Evolutionary conservation across 2,329 filamentous ascomycete genomes (phyloP).

Genomic region (Trichoderma sp.): DNA sequence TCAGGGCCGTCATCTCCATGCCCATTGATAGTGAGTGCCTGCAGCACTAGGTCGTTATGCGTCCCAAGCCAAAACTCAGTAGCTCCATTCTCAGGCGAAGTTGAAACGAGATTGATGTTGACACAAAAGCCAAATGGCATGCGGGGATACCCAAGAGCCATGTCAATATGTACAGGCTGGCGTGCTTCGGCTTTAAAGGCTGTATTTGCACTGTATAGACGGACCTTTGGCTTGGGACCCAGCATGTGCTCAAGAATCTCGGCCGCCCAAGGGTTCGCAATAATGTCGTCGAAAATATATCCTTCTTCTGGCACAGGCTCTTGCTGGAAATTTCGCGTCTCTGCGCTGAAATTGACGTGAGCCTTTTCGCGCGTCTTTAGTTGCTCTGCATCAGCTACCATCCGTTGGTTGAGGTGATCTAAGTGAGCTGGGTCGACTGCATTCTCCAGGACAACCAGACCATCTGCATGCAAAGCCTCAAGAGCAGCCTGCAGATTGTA

Average conservation of each 20-base stretch:
- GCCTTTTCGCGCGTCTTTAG: not conserved
- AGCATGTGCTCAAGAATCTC: not conserved
- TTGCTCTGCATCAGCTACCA: slow-evolving; percentile 9
- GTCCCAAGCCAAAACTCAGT: slow-evolving; percentile 9
- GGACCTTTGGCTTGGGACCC: not conserved
- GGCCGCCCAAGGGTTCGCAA: not conserved
- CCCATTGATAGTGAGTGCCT: slow-evolving; percentile 3
- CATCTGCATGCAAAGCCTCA: slow-evolving; percentile 5
- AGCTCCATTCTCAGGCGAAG: not conserved
- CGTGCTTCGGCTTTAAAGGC: slow-evolving; percentile 2
- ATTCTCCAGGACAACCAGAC: slow-evolving; percentile 1
- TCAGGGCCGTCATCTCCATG: slow-evolving; percentile 7
- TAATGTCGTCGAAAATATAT: slow-evolving; percentile 4
- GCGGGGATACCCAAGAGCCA: slow-evolving; percentile 1
- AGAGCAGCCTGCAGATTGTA: not conserved
- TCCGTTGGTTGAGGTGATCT: not conserved
- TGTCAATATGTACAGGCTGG: slow-evolving; percentile 7
- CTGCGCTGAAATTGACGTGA: slow-evolving; percentile 1
- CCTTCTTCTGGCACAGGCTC: slow-evolving; percentile 3
- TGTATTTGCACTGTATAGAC: not conserved
- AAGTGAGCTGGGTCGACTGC: not conserved
- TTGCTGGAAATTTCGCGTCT: slow-evolving; percentile 4
- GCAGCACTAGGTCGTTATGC: not conserved
- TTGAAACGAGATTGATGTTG: slow-evolving; percentile 6
- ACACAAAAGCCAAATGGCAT: slow-evolving; percentile 11